Evolutionary conservation across 495 filamentous ascomycete genomes (phyloP).

Genomic region (Tuber indicum): DNA sequence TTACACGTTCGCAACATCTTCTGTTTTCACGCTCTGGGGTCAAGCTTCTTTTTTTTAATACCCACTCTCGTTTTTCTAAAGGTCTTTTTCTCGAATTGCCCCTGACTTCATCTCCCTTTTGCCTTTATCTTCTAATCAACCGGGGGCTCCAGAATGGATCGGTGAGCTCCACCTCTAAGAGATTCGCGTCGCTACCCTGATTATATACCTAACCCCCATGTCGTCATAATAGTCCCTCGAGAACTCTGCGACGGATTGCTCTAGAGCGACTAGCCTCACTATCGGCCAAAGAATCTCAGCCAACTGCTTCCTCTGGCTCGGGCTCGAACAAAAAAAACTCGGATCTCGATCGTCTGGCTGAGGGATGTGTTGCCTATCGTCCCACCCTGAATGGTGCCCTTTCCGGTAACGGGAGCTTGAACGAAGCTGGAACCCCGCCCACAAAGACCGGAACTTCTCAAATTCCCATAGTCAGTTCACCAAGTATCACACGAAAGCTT

Average conservation of each 20-base stretch:
- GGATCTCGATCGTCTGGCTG: conserved; percentile 34
- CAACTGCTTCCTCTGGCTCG: not conserved
- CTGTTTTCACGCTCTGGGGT: conserved; percentile 14
- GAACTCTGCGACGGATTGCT: conserved; percentile 39
- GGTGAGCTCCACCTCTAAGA: not conserved
- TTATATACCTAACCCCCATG: not conserved
- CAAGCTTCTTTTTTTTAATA: conserved; percentile 10
- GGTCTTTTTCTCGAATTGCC: not conserved
- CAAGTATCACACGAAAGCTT: not conserved
- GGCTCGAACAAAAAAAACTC: conserved; percentile 20
- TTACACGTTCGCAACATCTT: too few species aligned
- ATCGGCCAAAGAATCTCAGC: conserved; percentile 27
- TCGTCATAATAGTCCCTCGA: conserved; percentile 20
- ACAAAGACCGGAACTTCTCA: conserved; percentile 44
- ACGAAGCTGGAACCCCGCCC: conserved; percentile 45
- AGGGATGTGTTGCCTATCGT: conserved; percentile 31
- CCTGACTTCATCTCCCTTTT: not conserved
- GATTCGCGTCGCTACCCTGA: not conserved
- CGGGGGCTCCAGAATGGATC: not conserved
- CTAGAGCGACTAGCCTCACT: conserved; percentile 37
- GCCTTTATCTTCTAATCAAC: not conserved
- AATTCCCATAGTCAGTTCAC: conserved; percentile 50
- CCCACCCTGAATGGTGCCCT: conserved; percentile 10
- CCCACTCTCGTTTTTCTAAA: conserved; percentile 4
- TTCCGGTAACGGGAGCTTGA: conserved; percentile 43